These are phyloP conservation scores for Solanum medicagineum DNA, from an alignment of 257 asterid species.

Conservation along the genomic window DNA sequence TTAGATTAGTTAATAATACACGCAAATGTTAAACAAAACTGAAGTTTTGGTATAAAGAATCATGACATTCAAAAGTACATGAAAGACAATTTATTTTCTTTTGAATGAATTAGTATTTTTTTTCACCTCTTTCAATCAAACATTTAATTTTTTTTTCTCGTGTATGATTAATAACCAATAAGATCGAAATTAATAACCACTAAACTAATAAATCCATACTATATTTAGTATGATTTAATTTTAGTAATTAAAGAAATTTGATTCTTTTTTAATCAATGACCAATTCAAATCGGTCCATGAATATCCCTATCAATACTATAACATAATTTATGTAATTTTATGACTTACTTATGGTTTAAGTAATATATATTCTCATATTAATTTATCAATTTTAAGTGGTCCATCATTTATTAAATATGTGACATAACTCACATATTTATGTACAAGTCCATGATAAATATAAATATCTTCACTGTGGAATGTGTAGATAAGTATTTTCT, in stretches of 20 bases:
- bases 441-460: neutral
- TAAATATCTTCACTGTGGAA: neutral
- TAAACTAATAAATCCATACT: too few relatives aligned
- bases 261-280: too few relatives aligned
- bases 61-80: neutral
- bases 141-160: too few relatives aligned
- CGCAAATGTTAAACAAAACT: neutral
- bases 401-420: neutral
- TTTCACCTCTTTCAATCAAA: neutral
- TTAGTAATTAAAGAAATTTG: too few relatives aligned
- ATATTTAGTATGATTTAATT: neutral
- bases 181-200: too few relatives aligned
- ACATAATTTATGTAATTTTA: too few relatives aligned
- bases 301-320: too few relatives aligned
- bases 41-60: too few relatives aligned
- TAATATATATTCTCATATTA: neutral
- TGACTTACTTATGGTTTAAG: neutral
- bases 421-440: neutral
- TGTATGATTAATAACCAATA: too few relatives aligned
- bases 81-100: neutral
- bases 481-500: neutral
- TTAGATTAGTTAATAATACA: too few relatives aligned
- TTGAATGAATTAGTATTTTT: too few relatives aligned
- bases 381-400: neutral
- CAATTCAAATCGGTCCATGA: rapidly evolving